A percentile compares a stretch with the other conserved stretches of the same genome.
Evolutionary conservation across 495 filamentous ascomycete species (phyloP).

Genomic region (Coniosporium apollinis): DNA sequence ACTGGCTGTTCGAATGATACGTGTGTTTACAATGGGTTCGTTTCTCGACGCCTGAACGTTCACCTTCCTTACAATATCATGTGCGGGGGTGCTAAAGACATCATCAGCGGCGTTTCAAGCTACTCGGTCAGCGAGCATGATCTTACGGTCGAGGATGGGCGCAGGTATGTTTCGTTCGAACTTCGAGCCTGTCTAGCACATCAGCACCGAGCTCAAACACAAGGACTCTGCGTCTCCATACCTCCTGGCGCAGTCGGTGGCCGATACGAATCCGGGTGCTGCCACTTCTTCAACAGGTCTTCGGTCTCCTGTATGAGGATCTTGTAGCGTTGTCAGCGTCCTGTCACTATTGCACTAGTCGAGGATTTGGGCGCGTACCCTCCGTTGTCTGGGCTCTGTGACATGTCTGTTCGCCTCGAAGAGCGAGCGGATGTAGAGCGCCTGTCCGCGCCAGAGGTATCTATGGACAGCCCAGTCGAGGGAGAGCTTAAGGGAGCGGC

Average conservation of each 20-base stretch:
- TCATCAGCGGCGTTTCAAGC: conserved; percentile 1
- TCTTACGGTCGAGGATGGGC: conserved; percentile 66
- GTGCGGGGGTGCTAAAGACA: conserved; percentile 27
- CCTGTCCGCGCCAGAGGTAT: conserved; percentile 82
- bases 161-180: conserved; percentile 84
- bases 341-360: too few relatives aligned
- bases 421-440: conserved; percentile 82
- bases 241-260: conserved; percentile 87
- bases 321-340: too few relatives aligned
- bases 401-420: conserved; percentile 89
- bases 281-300: conserved; percentile 77
- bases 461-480: conserved; percentile 91
- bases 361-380: too few relatives aligned
- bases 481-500: conserved; percentile 77
- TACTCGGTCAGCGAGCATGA: conserved; percentile 8
- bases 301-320: conserved; percentile 73
- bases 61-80: conserved; percentile 23
- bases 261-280: conserved; percentile 87
- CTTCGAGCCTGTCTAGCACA: too few relatives aligned
- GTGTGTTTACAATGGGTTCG: too few relatives aligned
- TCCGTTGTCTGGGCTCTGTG: conserved; percentile 70
- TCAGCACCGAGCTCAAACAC: conserved; percentile 4
- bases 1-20: too few relatives aligned
- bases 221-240: too few relatives aligned
- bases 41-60: too few relatives aligned